Percentiles rank a stretch among this genome's conserved stretches.
These are phyloP conservation scores for Orbilia brochopaga DNA, from an alignment of 2,329 filamentous ascomycete genomes.

Conservation along the genomic window DNA sequence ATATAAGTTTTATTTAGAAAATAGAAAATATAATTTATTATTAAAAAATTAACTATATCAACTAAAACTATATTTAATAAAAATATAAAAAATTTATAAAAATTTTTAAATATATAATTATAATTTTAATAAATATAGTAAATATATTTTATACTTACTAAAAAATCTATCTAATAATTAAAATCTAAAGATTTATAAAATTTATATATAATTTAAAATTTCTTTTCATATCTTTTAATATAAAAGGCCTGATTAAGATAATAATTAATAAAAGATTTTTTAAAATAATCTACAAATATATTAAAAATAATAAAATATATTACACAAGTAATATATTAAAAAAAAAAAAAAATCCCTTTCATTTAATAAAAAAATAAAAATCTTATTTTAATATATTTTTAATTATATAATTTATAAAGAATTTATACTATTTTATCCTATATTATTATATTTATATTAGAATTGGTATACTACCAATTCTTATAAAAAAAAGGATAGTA, in stretches of 20 bases:
- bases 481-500: too few species aligned
- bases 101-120: constrained; percentile 2
- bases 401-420: background rate
- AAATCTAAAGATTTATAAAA: constrained; percentile 11
- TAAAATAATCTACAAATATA: constrained; percentile 8
- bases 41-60: background rate
- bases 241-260: too few species aligned
- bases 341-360: background rate
- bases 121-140: constrained; percentile 7
- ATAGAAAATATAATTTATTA: too few species aligned
- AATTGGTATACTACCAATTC: background rate
- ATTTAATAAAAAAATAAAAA: constrained; percentile 2
- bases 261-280: constrained; percentile 1
- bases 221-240: too few species aligned
- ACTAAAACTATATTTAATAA: background rate
- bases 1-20: too few species aligned
- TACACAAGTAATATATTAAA: background rate
- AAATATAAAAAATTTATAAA: constrained; percentile 7
- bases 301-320: constrained; percentile 5
- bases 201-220: constrained; percentile 9
- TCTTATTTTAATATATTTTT: constrained; percentile 10
- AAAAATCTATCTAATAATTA: background rate
- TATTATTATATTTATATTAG: background rate
- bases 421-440: constrained; percentile 13
- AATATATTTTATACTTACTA: background rate